A percentile compares a stretch with the other conserved stretches of the same genome.
Conservation (phyloP, 2,329 filamentous ascomycete genomes). For the Tolypocladium nubicola region DNA sequence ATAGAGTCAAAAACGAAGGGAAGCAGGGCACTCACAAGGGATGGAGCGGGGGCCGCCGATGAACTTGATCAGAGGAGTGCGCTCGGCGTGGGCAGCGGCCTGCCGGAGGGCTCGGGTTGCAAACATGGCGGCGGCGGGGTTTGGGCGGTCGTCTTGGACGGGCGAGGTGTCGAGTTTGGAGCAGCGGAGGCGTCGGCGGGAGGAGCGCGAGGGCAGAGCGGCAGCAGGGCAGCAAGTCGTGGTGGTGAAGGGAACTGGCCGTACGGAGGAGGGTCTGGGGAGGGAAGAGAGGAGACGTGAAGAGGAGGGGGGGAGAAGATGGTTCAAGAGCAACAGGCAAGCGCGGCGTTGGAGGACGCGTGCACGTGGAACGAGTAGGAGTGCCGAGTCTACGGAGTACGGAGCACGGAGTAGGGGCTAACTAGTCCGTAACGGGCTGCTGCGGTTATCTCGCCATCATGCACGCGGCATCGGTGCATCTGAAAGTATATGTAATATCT, state of each 20-base stretch:
- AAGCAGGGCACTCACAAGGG: constrained; percentile 30
- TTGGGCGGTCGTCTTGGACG: background rate
- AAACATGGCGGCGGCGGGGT: constrained; percentile 32
- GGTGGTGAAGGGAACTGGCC: background rate
- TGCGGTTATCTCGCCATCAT: background rate
- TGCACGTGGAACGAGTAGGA: background rate
- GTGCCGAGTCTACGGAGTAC: background rate
- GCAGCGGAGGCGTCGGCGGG: background rate
- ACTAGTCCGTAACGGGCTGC: background rate
- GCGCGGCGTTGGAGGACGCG: background rate
- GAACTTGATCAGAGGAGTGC: constrained; percentile 52
- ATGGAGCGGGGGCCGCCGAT: constrained; percentile 49
- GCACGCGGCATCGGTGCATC: background rate
- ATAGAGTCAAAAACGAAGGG: background rate
- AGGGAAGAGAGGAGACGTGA: background rate
- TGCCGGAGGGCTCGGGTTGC: constrained; percentile 46
- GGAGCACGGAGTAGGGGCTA: background rate
- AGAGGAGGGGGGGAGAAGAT: no score
- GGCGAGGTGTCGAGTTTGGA: no score
- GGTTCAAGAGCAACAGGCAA: background rate
- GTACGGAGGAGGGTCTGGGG: background rate
- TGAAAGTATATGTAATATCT: background rate
- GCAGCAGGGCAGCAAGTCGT: background rate
- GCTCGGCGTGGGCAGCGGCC: constrained; percentile 48
- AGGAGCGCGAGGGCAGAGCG: background rate